Evolutionary conservation across 1,284 basidiomycete species (phyloP).

Genomic region (Cystobasidium pallidum): DNA sequence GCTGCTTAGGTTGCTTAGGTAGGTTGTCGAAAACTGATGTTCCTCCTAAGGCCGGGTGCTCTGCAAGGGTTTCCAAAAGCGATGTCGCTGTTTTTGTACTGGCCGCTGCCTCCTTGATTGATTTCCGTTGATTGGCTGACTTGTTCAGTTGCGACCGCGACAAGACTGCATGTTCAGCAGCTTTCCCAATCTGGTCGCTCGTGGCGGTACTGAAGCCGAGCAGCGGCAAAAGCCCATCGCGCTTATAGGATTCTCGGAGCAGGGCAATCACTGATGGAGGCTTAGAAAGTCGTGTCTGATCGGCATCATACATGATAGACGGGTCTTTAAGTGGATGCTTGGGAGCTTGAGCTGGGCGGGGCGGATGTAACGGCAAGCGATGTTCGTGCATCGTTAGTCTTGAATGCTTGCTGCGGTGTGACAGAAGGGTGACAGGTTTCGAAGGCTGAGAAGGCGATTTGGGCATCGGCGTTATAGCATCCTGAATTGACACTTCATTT

Average conservation of each 20-base stretch:
- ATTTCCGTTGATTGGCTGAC: not conserved
- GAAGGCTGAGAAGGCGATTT: not conserved
- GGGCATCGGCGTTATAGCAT: not conserved
- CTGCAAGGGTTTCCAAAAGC: slow-evolving; percentile 21
- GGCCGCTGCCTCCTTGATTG: not conserved
- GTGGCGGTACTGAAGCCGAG: slow-evolving; percentile 23
- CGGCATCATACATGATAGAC: slow-evolving; percentile 12
- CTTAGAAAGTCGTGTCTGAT: not conserved
- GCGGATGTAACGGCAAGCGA: slow-evolving; percentile 28
- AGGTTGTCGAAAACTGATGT: slow-evolving; percentile 38
- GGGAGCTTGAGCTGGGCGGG: slow-evolving; percentile 28
- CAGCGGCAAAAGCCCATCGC: slow-evolving; percentile 22
- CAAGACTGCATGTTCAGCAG: slow-evolving; percentile 5
- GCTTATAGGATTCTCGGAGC: slow-evolving; percentile 17
- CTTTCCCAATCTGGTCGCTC: not conserved
- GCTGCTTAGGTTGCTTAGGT: slow-evolving; percentile 15
- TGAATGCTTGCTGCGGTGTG: slow-evolving; percentile 34
- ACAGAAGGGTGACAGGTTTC: slow-evolving; percentile 17
- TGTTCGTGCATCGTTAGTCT: slow-evolving; percentile 27
- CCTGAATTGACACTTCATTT: not conserved
- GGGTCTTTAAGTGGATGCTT: slow-evolving; percentile 37
- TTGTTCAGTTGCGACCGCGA: slow-evolving; percentile 23
- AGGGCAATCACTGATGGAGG: slow-evolving; percentile 15
- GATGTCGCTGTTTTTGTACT: not conserved
- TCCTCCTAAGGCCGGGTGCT: slow-evolving; percentile 40